Conservation (phyloP, 2,329 filamentous ascomycete species). For the Plenodomus lindquistii region DNA sequence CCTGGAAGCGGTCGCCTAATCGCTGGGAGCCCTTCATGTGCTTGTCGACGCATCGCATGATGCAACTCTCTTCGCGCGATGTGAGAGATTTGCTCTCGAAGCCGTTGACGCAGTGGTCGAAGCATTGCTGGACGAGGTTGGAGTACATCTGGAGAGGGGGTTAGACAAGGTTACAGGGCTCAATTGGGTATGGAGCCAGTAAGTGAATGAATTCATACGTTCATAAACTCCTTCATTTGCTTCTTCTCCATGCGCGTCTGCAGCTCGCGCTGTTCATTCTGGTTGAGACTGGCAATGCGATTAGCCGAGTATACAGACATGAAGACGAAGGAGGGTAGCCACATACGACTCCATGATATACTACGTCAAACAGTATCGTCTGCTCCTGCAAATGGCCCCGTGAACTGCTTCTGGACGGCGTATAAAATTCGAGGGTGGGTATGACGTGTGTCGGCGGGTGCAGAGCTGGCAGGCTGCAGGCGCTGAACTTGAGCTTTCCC, state of each 20-base stretch:
- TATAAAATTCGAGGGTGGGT: conserved; percentile 2
- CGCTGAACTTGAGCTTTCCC: conserved; percentile 21
- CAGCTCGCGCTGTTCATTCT: conserved; percentile 87
- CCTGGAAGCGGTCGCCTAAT: conserved; percentile 86
- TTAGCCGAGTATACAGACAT: conserved; percentile 12
- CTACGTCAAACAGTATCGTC: background rate
- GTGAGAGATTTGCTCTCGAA: conserved; percentile 97
- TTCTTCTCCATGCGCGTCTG: conserved; percentile 94
- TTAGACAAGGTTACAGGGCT: background rate
- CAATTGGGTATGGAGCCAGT: background rate
- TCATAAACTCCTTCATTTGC: conserved; percentile 99
- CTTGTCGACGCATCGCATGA: conserved; percentile 95
- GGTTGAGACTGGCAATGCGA: conserved; percentile 63
- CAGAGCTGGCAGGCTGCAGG: conserved; percentile 8
- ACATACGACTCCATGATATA: conserved; percentile 45
- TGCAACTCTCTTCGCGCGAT: conserved; percentile 85
- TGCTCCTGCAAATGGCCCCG: no score
- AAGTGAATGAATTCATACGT: conserved; percentile 61
- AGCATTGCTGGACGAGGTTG: conserved; percentile 83
- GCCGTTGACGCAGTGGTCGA: conserved; percentile 95
- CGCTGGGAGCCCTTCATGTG: conserved; percentile 90
- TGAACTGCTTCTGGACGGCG: no score
- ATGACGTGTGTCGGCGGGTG: conserved; percentile 15
- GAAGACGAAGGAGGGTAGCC: background rate
- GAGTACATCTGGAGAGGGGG: conserved; percentile 63